Base-by-base conservation (phyloP, 371 early-diverging fungal genomes). In the Syncephalastrum racemosum region DNA sequence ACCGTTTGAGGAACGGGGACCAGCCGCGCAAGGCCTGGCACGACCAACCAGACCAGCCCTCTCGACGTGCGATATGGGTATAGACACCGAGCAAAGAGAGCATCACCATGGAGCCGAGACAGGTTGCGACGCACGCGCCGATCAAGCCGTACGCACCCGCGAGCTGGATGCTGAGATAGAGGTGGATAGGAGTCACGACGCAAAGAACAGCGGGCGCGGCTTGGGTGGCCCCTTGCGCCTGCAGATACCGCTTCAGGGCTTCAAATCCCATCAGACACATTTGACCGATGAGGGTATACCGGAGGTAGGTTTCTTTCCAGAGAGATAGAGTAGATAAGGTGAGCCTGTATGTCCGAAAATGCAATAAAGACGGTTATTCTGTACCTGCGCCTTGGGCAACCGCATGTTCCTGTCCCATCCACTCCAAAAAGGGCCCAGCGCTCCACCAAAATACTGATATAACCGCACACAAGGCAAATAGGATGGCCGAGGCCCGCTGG, bases 31-130 rank as follows among this genome's bases (percentile, higher is more conserved):
- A 59, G 3, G 85, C 79, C 23, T 80, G 82, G n/a, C 74, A 60
- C 5, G 84, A 81, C 83, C 87, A 91, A 4, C 91, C 91, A n/a
- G 87, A 89, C 90, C 91, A 93, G 12, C 71, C 63, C 5, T 71
- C 62, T 22, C 40, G 27, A 3, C 91, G 91, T 20, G 79, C 75
- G 45, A 89, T 63, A 56, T 66, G 84, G 18, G 83, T 73, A 49
- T 92, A 93, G n/a, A 73, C n/a, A 2, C 84, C 36, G 13, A 84
- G 61, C 2, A 83, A 48, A 10, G 76, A 25, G 14, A 83, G 62
- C 54, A 85, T 78, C 48, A 85, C 59, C 76, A 79, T 80, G 70
- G 88, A 84, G 4, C 85, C 84, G 23, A 88, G 68, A 4, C 79
- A 68, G 2, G 85, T 83, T 5, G 89, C 91, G 4, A 90, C 56